Percentiles rank a stretch among this genome's conserved stretches.
Evolutionary conservation across 2,329 filamentous ascomycete genomes (phyloP).

Genomic region (Paraphoma sp.): DNA sequence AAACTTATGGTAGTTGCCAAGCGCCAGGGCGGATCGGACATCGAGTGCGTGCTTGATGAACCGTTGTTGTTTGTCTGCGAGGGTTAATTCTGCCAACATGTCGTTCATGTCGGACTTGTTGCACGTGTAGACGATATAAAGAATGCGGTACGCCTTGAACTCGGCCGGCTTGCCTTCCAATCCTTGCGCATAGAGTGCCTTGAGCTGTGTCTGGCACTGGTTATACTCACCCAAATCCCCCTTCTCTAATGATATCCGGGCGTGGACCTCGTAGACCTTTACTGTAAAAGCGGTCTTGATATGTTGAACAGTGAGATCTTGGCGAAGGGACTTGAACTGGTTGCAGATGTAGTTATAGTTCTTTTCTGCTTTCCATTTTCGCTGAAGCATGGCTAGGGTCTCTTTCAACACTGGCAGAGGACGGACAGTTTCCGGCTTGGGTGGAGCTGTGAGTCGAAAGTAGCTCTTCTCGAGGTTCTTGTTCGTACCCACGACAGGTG

Average conservation of each 20-base stretch:
- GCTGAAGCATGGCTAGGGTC: constrained; percentile 86
- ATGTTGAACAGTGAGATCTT: constrained; percentile 97
- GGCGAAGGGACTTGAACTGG: constrained; percentile 97
- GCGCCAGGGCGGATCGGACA: constrained; percentile 87
- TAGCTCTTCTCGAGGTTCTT: constrained; percentile 90
- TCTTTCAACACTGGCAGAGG: constrained; percentile 80
- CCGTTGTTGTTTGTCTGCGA: constrained; percentile 91
- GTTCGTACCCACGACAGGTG: constrained; percentile 85
- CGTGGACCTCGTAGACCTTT: constrained; percentile 95
- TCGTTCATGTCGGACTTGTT: constrained; percentile 99
- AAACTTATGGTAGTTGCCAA: constrained; percentile 97
- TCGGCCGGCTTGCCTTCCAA: constrained; percentile 90
- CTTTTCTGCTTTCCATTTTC: constrained; percentile 90
- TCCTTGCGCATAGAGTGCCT: constrained; percentile 85
- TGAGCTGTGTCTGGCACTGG: constrained; percentile 98
- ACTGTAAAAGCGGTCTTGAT: constrained; percentile 98
- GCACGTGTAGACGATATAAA: constrained; percentile 99
- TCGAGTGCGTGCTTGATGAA: constrained; percentile 84
- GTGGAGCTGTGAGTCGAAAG: constrained; percentile 88
- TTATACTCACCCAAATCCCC: constrained; percentile 99
- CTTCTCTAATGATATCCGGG: constrained; percentile 95
- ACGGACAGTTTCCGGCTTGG: constrained; percentile 86
- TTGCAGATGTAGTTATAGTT: constrained; percentile 99
- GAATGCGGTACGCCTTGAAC: constrained; percentile 98
- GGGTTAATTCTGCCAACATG: constrained; percentile 97